These are phyloP conservation scores for Taiozyma sp. DNA, from an alignment of 1,139 yeast species.

Conservation along the genomic window DNA sequence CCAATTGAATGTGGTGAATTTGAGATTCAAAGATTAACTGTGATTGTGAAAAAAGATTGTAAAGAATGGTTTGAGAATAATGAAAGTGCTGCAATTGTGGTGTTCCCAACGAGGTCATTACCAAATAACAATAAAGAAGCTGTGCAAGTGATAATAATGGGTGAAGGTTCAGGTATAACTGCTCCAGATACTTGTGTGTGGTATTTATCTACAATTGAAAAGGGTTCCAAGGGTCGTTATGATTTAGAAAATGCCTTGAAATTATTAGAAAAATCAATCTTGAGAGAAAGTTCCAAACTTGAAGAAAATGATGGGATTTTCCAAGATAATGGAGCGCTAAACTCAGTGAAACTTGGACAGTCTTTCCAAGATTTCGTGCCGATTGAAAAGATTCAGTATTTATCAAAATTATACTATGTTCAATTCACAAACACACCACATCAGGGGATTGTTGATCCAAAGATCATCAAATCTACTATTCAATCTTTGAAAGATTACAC, in stretches of 20 bases:
- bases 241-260: constrained; percentile 78
- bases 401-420: constrained; percentile 76
- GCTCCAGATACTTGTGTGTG: constrained; percentile 87
- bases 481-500: constrained; percentile 1
- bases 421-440: constrained; percentile 60
- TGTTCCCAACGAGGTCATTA: constrained; percentile 87
- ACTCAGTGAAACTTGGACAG: constrained; percentile 82
- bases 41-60: constrained; percentile 83
- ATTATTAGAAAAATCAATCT: constrained; percentile 71
- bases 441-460: constrained; percentile 38
- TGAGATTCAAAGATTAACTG: constrained; percentile 68
- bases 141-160: constrained; percentile 83
- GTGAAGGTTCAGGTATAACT: constrained; percentile 86
- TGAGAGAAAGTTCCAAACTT: constrained; percentile 70
- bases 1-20: constrained; percentile 41
- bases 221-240: constrained; percentile 61
- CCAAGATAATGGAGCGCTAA: constrained; percentile 57
- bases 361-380: constrained; percentile 82
- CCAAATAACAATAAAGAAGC: constrained; percentile 61
- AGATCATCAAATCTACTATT: constrained; percentile 11
- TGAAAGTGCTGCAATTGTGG: constrained; percentile 82
- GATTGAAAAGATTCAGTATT: constrained; percentile 66
- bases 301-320: constrained; percentile 13
- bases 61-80: constrained; percentile 86
- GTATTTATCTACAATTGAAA: constrained; percentile 80